Percentiles rank a stretch among this genome's conserved stretches.
phyloP scores from a whole-genome alignment of 163 green algal species.

The Chlamydomonas reinhardtii region DNA sequence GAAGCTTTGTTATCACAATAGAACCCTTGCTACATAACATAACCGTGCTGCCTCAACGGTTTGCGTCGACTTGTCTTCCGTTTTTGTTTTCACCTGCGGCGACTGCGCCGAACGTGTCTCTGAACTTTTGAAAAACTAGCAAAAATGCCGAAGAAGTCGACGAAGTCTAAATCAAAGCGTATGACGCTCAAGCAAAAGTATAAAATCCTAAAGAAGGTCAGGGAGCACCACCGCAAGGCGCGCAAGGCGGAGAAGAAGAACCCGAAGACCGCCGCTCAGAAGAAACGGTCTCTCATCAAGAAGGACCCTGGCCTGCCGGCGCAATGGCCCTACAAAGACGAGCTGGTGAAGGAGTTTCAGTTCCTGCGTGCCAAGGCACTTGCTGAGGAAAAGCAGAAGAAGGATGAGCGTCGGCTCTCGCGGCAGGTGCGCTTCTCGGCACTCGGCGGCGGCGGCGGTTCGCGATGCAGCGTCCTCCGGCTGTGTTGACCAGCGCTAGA shows the following conservation, averaged over 20 bases:
- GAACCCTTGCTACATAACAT: too few species aligned
- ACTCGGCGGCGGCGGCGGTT: background rate
- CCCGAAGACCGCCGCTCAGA: constrained; percentile 57
- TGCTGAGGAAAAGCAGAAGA: constrained; percentile 76
- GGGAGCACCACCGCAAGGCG: constrained; percentile 96
- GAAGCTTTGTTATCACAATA: too few species aligned
- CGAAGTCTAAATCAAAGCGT: constrained; percentile 94
- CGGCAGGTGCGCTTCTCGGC: constrained; percentile 43
- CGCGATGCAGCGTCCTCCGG: too few species aligned
- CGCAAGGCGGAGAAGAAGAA: constrained; percentile 89
- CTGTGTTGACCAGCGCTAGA: too few species aligned
- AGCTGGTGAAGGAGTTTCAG: constrained; percentile 95
- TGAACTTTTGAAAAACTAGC: too few species aligned
- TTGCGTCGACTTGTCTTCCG: too few species aligned
- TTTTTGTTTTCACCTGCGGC: too few species aligned
- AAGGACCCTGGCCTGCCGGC: constrained; percentile 97
- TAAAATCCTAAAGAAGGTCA: constrained; percentile 94
- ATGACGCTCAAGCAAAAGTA: constrained; percentile 95
- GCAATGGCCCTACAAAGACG: constrained; percentile 96
- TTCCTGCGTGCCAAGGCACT: constrained; percentile 81
- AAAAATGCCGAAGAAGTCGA: constrained; percentile 91
- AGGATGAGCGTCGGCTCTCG: constrained; percentile 76
- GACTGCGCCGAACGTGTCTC: too few species aligned
- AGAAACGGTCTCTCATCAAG: constrained; percentile 53
- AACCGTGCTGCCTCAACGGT: too few species aligned